Conservation (phyloP, 2,329 filamentous ascomycete species). For the Cladosporium cucumerinum region DNA sequence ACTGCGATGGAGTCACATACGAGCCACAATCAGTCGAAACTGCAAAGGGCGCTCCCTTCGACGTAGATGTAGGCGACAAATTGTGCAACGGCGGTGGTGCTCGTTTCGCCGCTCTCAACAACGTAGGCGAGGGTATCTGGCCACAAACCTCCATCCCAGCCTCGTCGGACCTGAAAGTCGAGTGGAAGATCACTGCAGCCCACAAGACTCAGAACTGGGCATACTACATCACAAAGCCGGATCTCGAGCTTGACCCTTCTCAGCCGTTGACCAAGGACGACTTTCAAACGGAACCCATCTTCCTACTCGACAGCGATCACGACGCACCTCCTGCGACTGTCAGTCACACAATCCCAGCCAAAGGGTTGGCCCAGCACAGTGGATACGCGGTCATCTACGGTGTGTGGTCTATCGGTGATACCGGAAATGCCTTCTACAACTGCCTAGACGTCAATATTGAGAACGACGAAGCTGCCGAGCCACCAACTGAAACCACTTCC, state of each 20-base stretch:
- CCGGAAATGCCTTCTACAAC: slow-evolving; percentile 14
- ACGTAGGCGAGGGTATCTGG: slow-evolving; percentile 2
- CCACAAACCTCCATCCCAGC: slow-evolving; percentile 8
- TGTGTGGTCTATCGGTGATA: slow-evolving; percentile 11
- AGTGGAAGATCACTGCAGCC: slow-evolving; percentile 13
- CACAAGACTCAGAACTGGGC: slow-evolving; percentile 13
- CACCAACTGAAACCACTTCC: not conserved
- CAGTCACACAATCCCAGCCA: slow-evolving; percentile 3
- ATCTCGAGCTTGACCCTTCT: slow-evolving; percentile 8
- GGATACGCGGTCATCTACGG: slow-evolving; percentile 13
- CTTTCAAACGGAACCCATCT: slow-evolving; percentile 1
- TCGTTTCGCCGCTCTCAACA: slow-evolving; percentile 10
- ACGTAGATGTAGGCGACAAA: not conserved
- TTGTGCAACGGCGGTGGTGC: slow-evolving; percentile 8
- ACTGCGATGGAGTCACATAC: slow-evolving; percentile 13
- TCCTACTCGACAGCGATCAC: slow-evolving; percentile 4
- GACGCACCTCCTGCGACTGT: slow-evolving; percentile 5
- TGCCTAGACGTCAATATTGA: slow-evolving; percentile 12
- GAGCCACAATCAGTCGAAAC: slow-evolving; percentile 14
- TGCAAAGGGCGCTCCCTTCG: slow-evolving; percentile 14
- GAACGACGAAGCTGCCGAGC: not conserved
- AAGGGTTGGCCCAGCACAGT: not conserved
- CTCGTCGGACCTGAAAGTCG: slow-evolving; percentile 1
- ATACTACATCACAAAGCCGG: slow-evolving; percentile 13
- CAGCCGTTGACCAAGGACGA: slow-evolving; percentile 5